A percentile compares a stretch with the other conserved stretches of the same genome.
Conservation (phyloP, 306 rosid species). For the Mucuna pruriens region DNA sequence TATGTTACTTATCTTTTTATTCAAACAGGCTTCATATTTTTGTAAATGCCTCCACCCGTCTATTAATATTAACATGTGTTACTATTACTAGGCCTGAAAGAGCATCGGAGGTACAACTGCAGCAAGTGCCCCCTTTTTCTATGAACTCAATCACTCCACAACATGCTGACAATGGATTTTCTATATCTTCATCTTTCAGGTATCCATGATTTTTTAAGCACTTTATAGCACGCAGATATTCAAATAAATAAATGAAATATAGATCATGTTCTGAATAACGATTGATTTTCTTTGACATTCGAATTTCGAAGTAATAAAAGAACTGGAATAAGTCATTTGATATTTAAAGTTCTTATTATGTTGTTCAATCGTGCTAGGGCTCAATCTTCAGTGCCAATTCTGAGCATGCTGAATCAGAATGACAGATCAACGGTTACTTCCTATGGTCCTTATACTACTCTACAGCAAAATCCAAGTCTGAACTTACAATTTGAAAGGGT, state of each 20-base stretch:
- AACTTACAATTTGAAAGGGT: background rate
- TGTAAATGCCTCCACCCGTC: background rate
- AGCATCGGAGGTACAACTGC: background rate
- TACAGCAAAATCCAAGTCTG: background rate
- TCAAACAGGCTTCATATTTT: background rate
- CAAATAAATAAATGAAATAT: background rate
- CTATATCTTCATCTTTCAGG: background rate
- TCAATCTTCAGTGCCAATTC: background rate
- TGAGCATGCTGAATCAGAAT: background rate
- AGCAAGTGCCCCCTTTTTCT: background rate
- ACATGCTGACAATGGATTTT: background rate
- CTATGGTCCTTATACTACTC: background rate
- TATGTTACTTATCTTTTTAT: background rate
- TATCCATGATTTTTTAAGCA: background rate
- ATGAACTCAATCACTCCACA: background rate
- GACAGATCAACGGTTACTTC: background rate
- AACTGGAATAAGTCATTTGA: background rate
- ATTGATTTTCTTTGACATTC: background rate
- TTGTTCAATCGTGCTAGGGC: slow-evolving; percentile 9
- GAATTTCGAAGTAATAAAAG: background rate
- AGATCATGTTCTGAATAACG: background rate
- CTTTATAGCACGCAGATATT: background rate
- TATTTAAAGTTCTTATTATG: background rate
- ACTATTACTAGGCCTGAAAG: background rate
- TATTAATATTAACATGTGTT: background rate